Conservation (phyloP, 2,329 filamentous ascomycete genomes). For the Fusarium sp. region DNA sequence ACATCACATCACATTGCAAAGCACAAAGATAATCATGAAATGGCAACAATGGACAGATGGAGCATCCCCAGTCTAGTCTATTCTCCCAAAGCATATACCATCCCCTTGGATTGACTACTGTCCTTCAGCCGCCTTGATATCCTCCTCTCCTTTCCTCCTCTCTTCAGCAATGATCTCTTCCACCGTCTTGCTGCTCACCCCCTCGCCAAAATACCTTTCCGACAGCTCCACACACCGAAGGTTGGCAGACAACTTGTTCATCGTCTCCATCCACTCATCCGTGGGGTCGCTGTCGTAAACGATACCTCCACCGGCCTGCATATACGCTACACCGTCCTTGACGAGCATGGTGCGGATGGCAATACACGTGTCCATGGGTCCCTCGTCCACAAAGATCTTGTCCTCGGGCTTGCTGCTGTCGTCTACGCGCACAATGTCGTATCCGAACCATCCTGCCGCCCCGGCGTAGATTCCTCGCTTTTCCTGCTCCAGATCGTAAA, state of each 20-base stretch:
- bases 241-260: slow-evolving; percentile 82
- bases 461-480: slow-evolving; percentile 96
- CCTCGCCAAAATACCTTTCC: slow-evolving; percentile 42
- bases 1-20: background rate
- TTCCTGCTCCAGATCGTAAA: slow-evolving; percentile 91
- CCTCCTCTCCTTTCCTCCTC: slow-evolving; percentile 42
- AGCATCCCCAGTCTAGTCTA: background rate
- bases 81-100: background rate
- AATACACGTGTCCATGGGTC: slow-evolving; percentile 89
- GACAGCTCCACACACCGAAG: slow-evolving; percentile 43
- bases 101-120: background rate
- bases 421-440: slow-evolving; percentile 72
- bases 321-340: slow-evolving; percentile 89
- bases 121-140: slow-evolving; percentile 32
- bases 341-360: slow-evolving; percentile 91
- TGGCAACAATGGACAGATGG: background rate
- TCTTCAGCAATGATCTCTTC: slow-evolving; percentile 43
- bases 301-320: slow-evolving; percentile 90
- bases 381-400: slow-evolving; percentile 62
- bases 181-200: slow-evolving; percentile 40
- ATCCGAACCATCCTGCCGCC: slow-evolving; percentile 96
- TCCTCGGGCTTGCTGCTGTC: slow-evolving; percentile 56
- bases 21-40: background rate
- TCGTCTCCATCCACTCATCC: slow-evolving; percentile 92
- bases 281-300: slow-evolving; percentile 93